Evolutionary conservation across 2,329 filamentous ascomycete species (phyloP).

Genomic region (Reticulascus tulasneorum): DNA sequence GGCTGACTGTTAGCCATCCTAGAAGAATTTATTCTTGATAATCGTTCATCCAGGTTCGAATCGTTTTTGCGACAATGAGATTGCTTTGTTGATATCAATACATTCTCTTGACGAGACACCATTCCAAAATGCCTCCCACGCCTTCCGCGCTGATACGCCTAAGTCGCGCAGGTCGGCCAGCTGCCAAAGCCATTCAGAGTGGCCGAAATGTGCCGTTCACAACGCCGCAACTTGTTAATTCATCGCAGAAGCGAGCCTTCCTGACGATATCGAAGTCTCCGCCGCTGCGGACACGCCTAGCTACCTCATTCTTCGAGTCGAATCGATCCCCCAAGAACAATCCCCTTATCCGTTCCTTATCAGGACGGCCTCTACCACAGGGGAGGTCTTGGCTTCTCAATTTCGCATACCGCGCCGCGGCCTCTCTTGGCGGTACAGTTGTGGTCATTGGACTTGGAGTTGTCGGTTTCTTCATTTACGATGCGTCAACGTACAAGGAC

Average conservation of each 20-base stretch:
- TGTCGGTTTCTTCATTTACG: conserved; percentile 86
- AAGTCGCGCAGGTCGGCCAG: conserved; percentile 3
- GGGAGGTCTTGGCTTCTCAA: conserved; percentile 43
- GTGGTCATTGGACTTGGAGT: conserved; percentile 66
- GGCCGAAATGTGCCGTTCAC: conserved; percentile 5
- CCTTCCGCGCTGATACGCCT: conserved; percentile 12
- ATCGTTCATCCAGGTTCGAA: neutral
- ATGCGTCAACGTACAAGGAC: conserved; percentile 85
- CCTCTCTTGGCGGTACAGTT: conserved; percentile 71
- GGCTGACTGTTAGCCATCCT: conserved; percentile 4
- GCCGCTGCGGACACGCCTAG: conserved; percentile 5
- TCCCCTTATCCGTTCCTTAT: conserved; percentile 37
- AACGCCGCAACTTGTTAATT: conserved; percentile 1
- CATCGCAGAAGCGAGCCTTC: conserved; percentile 11
- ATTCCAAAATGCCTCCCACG: conserved; percentile 11
- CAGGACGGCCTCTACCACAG: conserved; percentile 50
- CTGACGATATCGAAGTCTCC: conserved; percentile 6
- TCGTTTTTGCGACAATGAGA: conserved; percentile 10
- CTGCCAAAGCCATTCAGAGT: neutral
- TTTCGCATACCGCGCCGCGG: conserved; percentile 66
- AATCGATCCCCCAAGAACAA: conserved; percentile 11
- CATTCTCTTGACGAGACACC: neutral
- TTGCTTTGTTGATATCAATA: conserved; percentile 1
- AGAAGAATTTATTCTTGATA: neutral
- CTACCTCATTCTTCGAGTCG: conserved; percentile 12